A percentile compares a stretch with the other conserved stretches of the same genome.
Conservation (phyloP, 2,329 filamentous ascomycete species). For the Geosmithia flava region DNA sequence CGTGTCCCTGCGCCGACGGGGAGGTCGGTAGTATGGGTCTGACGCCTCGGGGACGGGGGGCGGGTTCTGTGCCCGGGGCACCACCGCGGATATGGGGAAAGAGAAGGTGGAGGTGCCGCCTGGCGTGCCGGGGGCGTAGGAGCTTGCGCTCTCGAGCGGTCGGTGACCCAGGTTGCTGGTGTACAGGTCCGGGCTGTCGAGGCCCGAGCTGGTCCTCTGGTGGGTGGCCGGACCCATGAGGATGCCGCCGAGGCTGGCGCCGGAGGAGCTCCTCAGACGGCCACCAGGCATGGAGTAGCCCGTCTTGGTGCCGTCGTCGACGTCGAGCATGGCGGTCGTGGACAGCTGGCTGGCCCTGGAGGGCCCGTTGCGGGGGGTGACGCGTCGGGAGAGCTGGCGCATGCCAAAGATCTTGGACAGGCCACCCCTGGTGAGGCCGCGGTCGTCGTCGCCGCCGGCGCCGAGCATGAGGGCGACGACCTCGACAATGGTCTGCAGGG, state of each 20-base stretch:
- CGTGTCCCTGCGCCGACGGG: slow-evolving; percentile 56
- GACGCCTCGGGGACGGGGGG: slow-evolving; percentile 37
- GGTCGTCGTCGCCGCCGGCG: slow-evolving; percentile 63
- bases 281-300: slow-evolving; percentile 42
- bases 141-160: slow-evolving; percentile 48
- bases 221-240: slow-evolving; percentile 26
- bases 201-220: slow-evolving; percentile 37
- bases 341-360: slow-evolving; percentile 75
- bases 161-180: slow-evolving; percentile 23
- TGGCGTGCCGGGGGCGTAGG: slow-evolving; percentile 61
- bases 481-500: slow-evolving; percentile 81
- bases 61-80: slow-evolving; percentile 29
- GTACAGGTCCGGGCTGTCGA: slow-evolving; percentile 37
- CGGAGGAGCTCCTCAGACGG: slow-evolving; percentile 48
- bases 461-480: slow-evolving; percentile 73
- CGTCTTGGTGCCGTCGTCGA: slow-evolving; percentile 50
- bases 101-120: slow-evolving; percentile 60
- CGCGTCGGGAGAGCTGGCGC: slow-evolving; percentile 70
- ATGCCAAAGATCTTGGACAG: slow-evolving; percentile 85
- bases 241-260: slow-evolving; percentile 42
- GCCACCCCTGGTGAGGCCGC: slow-evolving; percentile 64
- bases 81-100: slow-evolving; percentile 49
- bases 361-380: slow-evolving; percentile 47
- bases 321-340: slow-evolving; percentile 65
- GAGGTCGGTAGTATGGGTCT: slow-evolving; percentile 84